These are phyloP conservation scores for Claviceps arundinis DNA, from an alignment of 2,329 filamentous ascomycete species.

Conservation along the genomic window DNA sequence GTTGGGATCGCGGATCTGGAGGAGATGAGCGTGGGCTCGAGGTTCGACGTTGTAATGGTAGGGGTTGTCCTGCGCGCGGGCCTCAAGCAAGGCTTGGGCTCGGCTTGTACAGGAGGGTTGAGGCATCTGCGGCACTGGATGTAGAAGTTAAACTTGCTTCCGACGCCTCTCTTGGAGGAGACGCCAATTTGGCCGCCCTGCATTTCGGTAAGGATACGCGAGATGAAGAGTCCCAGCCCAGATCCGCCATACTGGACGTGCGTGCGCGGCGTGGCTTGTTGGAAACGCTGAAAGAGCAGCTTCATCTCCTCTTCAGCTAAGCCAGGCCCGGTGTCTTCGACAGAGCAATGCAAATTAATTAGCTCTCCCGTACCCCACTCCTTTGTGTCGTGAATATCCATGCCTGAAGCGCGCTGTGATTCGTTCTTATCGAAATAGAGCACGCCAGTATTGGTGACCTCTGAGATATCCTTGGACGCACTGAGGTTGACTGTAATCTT, in stretches of 20 bases:
- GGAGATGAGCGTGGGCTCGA: constrained; percentile 9
- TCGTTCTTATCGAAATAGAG: constrained; percentile 35
- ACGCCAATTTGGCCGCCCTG: constrained; percentile 71
- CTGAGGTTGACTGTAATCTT: constrained; percentile 52
- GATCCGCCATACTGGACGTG: constrained; percentile 62
- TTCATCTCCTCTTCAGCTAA: constrained; percentile 52
- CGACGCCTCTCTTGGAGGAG: constrained; percentile 49
- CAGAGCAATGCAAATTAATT: constrained; percentile 59
- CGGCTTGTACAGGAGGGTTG: constrained; percentile 23
- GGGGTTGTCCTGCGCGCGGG: constrained; percentile 16
- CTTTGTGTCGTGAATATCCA: constrained; percentile 35
- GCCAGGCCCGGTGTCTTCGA: constrained; percentile 58
- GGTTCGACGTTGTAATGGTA: not conserved
- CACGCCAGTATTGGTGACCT: constrained; percentile 25
- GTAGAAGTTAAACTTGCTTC: constrained; percentile 67
- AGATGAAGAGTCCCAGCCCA: constrained; percentile 63
- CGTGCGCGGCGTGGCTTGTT: constrained; percentile 53
- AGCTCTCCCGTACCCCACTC: constrained; percentile 63
- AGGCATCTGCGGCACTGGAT: constrained; percentile 50
- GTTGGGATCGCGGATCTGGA: constrained; percentile 2
- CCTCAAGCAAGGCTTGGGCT: constrained; percentile 23
- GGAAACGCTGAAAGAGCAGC: constrained; percentile 54
- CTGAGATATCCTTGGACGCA: constrained; percentile 41
- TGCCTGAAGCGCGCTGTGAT: constrained; percentile 18
- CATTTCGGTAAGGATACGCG: constrained; percentile 59